These are phyloP conservation scores for Amanita subjunquillea DNA, from an alignment of 768 basidiomycete genomes.

Conservation along the genomic window DNA sequence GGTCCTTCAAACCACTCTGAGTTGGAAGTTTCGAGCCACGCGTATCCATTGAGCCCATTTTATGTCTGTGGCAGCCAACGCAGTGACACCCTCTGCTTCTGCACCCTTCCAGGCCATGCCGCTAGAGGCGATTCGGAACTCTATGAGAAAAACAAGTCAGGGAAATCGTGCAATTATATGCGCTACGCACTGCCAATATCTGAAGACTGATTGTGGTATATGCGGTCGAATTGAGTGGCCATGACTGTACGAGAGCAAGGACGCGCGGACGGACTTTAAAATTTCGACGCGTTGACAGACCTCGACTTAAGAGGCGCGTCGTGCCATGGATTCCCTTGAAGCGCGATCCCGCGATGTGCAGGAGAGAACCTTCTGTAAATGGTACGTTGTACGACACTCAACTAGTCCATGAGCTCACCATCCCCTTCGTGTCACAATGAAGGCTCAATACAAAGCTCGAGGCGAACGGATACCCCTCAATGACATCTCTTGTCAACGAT, in stretches of 20 bases:
- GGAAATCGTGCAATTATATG: conserved; percentile 2
- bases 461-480: conserved; percentile 70
- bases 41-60: conserved; percentile 89
- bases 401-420: neutral
- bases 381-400: conserved; percentile 31
- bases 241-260: conserved; percentile 17
- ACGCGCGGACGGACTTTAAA: conserved; percentile 39
- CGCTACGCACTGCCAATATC: conserved; percentile 72
- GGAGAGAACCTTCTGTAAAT: conserved; percentile 86
- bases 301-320: neutral
- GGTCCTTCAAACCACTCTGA: conserved; percentile 72
- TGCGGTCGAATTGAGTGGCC: conserved; percentile 78
- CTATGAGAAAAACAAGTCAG: conserved; percentile 25
- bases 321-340: conserved; percentile 45
- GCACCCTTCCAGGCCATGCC: conserved; percentile 94
- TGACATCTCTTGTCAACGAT: conserved; percentile 84
- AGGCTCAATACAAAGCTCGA: conserved; percentile 98
- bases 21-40: conserved; percentile 87
- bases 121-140: conserved; percentile 79
- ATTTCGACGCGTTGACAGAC: conserved; percentile 2
- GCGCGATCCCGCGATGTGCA: conserved; percentile 55
- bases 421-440: conserved; percentile 6
- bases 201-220: conserved; percentile 64
- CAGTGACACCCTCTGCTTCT: conserved; percentile 51
- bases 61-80: conserved; percentile 62